Conservation (phyloP, 2,329 filamentous ascomycete species). For the Aquanectria penicillioides region DNA sequence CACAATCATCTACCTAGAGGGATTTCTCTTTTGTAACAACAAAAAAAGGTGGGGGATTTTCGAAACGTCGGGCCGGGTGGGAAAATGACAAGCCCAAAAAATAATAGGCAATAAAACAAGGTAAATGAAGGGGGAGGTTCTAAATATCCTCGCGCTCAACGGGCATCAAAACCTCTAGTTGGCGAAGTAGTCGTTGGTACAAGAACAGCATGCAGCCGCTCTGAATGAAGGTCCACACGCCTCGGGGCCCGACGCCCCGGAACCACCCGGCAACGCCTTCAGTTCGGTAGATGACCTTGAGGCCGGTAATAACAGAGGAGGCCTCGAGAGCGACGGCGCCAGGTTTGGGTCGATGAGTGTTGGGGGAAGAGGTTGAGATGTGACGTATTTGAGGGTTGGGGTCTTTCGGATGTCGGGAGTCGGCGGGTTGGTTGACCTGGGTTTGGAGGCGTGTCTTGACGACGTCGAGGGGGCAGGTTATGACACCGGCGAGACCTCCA, state of each 20-base stretch:
- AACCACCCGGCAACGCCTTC: constrained; percentile 94
- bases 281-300: constrained; percentile 87
- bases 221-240: constrained; percentile 97
- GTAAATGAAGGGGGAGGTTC: constrained; percentile 15
- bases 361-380: constrained; percentile 92
- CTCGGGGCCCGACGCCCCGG: constrained; percentile 89
- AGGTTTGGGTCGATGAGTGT: constrained; percentile 81
- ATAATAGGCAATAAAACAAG: constrained; percentile 1
- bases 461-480: constrained; percentile 96
- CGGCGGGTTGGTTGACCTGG: constrained; percentile 68
- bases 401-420: constrained; percentile 43
- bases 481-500: constrained; percentile 90
- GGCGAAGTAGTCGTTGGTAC: constrained; percentile 87
- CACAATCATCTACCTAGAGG: constrained; percentile 25
- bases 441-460: constrained; percentile 98
- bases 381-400: constrained; percentile 68
- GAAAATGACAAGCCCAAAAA: constrained; percentile 2
- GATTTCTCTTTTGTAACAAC: constrained; percentile 10
- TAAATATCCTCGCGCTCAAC: constrained; percentile 42
- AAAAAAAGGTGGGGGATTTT: constrained; percentile 18
- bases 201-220: constrained; percentile 96
- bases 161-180: constrained; percentile 68
- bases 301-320: constrained; percentile 85
- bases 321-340: constrained; percentile 86
- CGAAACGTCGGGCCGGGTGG: background rate